phyloP scores from a whole-genome alignment of 2,329 filamentous ascomycete species.

The Sporothrix variecibatus region DNA sequence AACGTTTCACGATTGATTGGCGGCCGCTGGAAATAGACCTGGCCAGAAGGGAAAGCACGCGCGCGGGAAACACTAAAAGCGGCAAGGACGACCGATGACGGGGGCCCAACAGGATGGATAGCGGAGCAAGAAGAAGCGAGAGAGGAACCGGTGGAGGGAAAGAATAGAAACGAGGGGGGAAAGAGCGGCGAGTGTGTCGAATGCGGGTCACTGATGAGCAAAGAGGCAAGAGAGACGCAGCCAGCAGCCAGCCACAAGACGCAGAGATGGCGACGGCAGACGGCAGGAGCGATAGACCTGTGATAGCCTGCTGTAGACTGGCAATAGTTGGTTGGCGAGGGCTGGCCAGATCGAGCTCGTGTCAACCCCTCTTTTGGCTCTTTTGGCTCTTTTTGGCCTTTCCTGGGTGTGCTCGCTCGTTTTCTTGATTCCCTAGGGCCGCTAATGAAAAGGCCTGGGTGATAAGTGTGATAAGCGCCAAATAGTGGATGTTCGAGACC shows the following conservation, averaged over 20 bases:
- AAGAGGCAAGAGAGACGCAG: not conserved
- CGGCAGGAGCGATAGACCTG: not conserved
- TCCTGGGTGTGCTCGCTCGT: too few relatives aligned
- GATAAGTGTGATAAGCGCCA: constrained; percentile 17
- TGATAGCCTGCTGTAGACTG: not conserved
- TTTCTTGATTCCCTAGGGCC: not conserved
- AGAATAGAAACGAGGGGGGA: not conserved
- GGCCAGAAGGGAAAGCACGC: not conserved
- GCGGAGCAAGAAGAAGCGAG: constrained; percentile 9
- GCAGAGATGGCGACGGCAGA: not conserved
- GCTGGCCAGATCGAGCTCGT: not conserved
- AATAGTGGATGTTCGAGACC: not conserved
- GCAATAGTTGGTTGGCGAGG: not conserved
- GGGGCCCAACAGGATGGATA: not conserved
- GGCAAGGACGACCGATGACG: not conserved
- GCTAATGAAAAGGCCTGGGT: not conserved
- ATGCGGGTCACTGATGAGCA: not conserved
- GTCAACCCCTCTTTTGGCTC: constrained; percentile 8
- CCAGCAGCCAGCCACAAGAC: not conserved
- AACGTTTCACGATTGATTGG: constrained; percentile 14
- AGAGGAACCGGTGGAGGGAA: not conserved
- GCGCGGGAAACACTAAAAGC: constrained; percentile 4
- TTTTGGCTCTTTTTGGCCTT: too few relatives aligned
- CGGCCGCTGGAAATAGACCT: not conserved
- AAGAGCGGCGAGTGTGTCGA: not conserved